Evolutionary conservation across 1,284 basidiomycete genomes (phyloP).

Genomic region (Phlebopus sp.): DNA sequence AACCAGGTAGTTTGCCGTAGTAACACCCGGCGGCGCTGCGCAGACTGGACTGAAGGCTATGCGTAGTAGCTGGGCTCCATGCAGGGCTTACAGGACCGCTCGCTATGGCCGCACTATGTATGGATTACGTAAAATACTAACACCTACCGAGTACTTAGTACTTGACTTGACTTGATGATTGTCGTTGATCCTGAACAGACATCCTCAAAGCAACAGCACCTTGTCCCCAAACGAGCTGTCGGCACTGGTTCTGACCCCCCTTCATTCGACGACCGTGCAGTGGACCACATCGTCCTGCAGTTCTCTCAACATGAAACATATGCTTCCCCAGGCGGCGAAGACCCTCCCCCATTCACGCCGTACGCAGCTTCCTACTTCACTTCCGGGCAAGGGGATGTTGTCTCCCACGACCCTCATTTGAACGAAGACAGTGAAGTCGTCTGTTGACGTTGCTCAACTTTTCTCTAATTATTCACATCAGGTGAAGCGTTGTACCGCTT

Average conservation of each 20-base stretch:
- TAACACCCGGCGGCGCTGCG: background rate
- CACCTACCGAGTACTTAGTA: too few relatives aligned
- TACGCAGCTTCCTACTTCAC: constrained; percentile 63
- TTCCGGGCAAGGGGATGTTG: constrained; percentile 46
- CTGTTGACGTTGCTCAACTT: background rate
- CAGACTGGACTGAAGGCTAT: too few relatives aligned
- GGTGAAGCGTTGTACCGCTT: constrained; percentile 75
- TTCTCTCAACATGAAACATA: constrained; percentile 18
- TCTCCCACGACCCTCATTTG: constrained; percentile 70
- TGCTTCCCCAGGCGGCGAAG: constrained; percentile 33
- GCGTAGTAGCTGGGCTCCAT: background rate
- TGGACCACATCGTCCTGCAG: constrained; percentile 24
- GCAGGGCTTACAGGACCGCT: too few relatives aligned
- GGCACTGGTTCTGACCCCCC: constrained; percentile 22
- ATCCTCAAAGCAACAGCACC: constrained; percentile 11
- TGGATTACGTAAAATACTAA: background rate
- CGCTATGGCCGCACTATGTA: too few relatives aligned
- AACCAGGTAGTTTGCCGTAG: constrained; percentile 11
- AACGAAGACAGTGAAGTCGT: constrained; percentile 59
- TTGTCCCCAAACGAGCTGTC: background rate
- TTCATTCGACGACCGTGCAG: constrained; percentile 31
- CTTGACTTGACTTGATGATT: constrained; percentile 3
- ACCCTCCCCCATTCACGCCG: constrained; percentile 57
- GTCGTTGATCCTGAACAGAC: constrained; percentile 4
- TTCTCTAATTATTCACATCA: constrained; percentile 26